phyloP scores from a whole-genome alignment of 2,329 filamentous ascomycete genomes.

The Clonostachys chloroleuca region DNA sequence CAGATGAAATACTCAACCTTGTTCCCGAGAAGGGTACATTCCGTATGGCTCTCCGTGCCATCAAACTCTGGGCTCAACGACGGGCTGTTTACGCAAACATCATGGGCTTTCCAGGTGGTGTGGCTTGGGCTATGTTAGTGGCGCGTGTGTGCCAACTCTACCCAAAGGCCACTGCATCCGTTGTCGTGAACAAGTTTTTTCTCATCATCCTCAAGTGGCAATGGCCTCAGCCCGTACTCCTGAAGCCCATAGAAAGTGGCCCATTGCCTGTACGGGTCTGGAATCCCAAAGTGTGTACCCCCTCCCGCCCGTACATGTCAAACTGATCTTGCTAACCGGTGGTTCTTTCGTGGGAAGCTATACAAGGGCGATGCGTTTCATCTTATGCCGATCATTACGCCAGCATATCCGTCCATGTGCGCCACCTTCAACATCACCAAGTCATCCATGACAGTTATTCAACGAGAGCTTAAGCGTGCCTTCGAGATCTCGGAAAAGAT shows the following conservation, averaged over 20 bases:
- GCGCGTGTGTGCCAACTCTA: slow-evolving; percentile 95
- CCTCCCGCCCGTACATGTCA: background rate
- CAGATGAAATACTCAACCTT: slow-evolving; percentile 82
- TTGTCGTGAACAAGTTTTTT: slow-evolving; percentile 93
- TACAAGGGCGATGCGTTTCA: slow-evolving; percentile 81
- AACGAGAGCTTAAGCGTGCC: slow-evolving; percentile 75
- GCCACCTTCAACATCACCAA: slow-evolving; percentile 89
- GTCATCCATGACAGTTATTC: slow-evolving; percentile 81
- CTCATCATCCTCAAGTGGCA: slow-evolving; percentile 85
- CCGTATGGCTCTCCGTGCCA: slow-evolving; percentile 79
- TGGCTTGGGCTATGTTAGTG: slow-evolving; percentile 97
- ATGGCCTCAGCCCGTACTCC: slow-evolving; percentile 89
- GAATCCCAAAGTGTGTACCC: slow-evolving; percentile 73
- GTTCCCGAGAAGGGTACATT: slow-evolving; percentile 91
- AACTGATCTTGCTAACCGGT: background rate
- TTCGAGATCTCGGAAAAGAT: slow-evolving; percentile 76
- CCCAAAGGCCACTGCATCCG: slow-evolving; percentile 83
- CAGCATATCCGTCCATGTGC: slow-evolving; percentile 96
- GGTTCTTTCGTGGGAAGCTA: slow-evolving; percentile 37
- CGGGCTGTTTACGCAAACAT: slow-evolving; percentile 95
- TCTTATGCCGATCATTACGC: slow-evolving; percentile 97
- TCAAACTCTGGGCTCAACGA: slow-evolving; percentile 94
- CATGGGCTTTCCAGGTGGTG: slow-evolving; percentile 92
- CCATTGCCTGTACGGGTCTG: slow-evolving; percentile 81
- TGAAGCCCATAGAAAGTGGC: slow-evolving; percentile 83